These are phyloP conservation scores for Ceratorhiza oryzae-sativae DNA, from an alignment of 1,284 basidiomycete genomes.

Conservation along the genomic window DNA sequence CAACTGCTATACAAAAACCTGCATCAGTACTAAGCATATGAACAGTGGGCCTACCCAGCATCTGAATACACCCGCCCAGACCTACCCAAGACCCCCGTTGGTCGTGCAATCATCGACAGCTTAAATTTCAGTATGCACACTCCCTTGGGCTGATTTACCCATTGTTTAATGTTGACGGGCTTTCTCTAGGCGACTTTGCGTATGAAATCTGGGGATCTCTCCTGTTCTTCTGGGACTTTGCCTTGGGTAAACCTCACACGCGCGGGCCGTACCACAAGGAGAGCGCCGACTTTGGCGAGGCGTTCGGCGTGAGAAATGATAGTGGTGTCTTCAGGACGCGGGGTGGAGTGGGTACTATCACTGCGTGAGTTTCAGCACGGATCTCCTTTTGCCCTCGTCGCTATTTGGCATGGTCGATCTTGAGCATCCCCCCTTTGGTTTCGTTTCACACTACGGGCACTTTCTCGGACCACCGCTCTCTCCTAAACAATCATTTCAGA, in stretches of 20 bases:
- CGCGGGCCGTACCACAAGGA: constrained; percentile 48
- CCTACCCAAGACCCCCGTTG: constrained; percentile 58
- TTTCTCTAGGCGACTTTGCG: constrained; percentile 64
- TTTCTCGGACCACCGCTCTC: constrained; percentile 3
- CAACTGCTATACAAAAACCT: too few species aligned
- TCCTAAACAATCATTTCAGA: too few species aligned
- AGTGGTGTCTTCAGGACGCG: constrained; percentile 2
- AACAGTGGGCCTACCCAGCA: constrained; percentile 82
- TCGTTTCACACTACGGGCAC: not conserved
- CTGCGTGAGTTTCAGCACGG: constrained; percentile 9
- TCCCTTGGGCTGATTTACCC: not conserved
- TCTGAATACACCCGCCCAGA: constrained; percentile 63
- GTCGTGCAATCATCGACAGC: constrained; percentile 76
- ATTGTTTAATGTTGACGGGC: not conserved
- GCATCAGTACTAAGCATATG: too few species aligned
- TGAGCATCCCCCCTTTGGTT: not conserved
- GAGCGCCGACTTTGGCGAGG: constrained; percentile 56
- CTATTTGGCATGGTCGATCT: not conserved
- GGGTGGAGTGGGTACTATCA: constrained; percentile 9
- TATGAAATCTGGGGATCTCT: constrained; percentile 69
- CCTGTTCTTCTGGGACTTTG: constrained; percentile 64
- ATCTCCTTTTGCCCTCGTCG: not conserved
- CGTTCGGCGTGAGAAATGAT: constrained; percentile 55
- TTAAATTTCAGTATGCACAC: constrained; percentile 69
- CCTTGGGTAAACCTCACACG: constrained; percentile 58